These are phyloP conservation scores for Geosmithia flava DNA, from an alignment of 2,329 filamentous ascomycete genomes.

Conservation along the genomic window DNA sequence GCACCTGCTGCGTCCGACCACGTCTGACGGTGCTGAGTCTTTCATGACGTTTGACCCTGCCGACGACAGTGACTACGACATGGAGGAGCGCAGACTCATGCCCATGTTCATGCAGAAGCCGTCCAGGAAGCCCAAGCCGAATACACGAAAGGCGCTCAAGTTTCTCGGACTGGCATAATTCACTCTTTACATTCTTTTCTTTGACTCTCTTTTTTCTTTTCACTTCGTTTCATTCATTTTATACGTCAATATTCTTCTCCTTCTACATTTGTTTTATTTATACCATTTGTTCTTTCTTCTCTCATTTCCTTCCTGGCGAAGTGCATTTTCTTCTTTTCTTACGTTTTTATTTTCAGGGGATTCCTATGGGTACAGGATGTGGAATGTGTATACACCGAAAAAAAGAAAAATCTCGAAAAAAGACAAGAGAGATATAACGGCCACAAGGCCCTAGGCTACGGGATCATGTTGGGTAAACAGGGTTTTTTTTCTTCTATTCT, in stretches of 20 bases:
- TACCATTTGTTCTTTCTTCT: neutral
- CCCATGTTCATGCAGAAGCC: slow-evolving; percentile 29
- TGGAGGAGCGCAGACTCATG: slow-evolving; percentile 39
- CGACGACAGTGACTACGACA: slow-evolving; percentile 28
- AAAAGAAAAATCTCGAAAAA: neutral
- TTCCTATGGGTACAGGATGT: neutral
- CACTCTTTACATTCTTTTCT: neutral
- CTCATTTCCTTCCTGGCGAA: neutral
- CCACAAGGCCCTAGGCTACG: neutral
- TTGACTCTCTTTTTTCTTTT: neutral
- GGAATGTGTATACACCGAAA: neutral
- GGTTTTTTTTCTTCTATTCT: no score
- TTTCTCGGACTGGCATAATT: slow-evolving; percentile 34
- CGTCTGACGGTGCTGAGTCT: slow-evolving; percentile 13
- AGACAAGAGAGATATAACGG: neutral
- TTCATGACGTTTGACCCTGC: slow-evolving; percentile 21
- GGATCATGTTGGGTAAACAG: neutral
- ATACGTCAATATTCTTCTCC: neutral
- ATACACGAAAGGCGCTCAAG: slow-evolving; percentile 39
- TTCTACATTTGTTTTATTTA: neutral
- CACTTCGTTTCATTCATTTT: neutral
- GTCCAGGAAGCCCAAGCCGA: slow-evolving; percentile 20
- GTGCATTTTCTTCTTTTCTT: neutral
- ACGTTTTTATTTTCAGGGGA: neutral
- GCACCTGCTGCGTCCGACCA: neutral